A percentile compares a stretch with the other conserved stretches of the same genome.
phyloP scores from a whole-genome alignment of 106 monocot species.

The Agapanthus africanus region DNA sequence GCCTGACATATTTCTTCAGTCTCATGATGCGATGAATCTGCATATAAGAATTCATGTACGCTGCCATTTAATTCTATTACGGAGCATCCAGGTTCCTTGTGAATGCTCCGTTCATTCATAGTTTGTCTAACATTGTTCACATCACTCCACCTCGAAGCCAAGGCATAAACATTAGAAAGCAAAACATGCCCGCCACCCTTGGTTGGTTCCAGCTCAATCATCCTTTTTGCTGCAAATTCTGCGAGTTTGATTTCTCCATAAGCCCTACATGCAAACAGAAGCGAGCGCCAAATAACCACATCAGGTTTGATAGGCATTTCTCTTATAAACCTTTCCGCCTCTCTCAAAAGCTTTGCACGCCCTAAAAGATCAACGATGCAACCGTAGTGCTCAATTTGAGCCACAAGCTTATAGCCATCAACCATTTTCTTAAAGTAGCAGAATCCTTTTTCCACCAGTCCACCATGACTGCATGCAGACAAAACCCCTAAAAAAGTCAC shows the following conservation, averaged over 20 bases:
- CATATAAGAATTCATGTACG: slow-evolving; percentile 56
- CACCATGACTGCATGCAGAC: slow-evolving; percentile 77
- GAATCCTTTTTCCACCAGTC: slow-evolving; percentile 53
- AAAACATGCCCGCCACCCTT: slow-evolving; percentile 46
- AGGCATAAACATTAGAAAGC: slow-evolving; percentile 77
- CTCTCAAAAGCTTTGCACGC: slow-evolving; percentile 48
- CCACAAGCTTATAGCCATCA: slow-evolving; percentile 29
- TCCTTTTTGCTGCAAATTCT: slow-evolving; percentile 33
- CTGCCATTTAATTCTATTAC: slow-evolving; percentile 63
- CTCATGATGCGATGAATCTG: slow-evolving; percentile 29
- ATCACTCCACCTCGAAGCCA: slow-evolving; percentile 53
- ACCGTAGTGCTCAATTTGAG: slow-evolving; percentile 65
- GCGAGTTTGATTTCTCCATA: slow-evolving; percentile 42
- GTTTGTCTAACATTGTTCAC: slow-evolving; percentile 33
- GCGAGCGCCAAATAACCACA: slow-evolving; percentile 65
- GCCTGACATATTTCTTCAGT: slow-evolving; percentile 23
- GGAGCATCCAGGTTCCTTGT: slow-evolving; percentile 68
- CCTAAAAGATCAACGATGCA: slow-evolving; percentile 90
- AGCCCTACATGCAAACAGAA: slow-evolving; percentile 51
- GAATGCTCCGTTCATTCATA: slow-evolving; percentile 35
- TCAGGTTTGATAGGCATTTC: slow-evolving; percentile 72
- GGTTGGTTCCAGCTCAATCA: slow-evolving; percentile 43
- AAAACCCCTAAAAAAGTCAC: slow-evolving; percentile 78
- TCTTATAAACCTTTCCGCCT: slow-evolving; percentile 42
- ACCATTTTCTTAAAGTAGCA: slow-evolving; percentile 50